Evolutionary conservation across 768 basidiomycete species (phyloP), one percentile per base, ranked within the genome.

Genomic region (Kwoniella sp.): DNA sequence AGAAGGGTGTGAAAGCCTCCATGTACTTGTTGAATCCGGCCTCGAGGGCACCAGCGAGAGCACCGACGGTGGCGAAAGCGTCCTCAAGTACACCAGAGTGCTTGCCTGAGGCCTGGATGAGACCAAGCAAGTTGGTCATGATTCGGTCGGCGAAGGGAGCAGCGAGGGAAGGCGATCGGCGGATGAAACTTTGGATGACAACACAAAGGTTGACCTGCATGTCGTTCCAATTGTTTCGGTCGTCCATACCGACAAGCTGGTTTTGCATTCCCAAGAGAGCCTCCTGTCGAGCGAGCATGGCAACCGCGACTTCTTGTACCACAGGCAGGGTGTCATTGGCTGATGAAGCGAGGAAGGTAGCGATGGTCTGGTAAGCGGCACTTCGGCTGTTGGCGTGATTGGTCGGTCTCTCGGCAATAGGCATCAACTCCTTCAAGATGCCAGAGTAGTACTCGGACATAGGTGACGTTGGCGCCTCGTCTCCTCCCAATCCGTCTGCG

Each of bases 141-240:
- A 98, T 90, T 21, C 92, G 88, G 78, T 97, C 92, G 27, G 91
- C 89, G 65, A 95, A 83, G 1, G 92, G 92, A 69, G 88, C 87
- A 64, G 98, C 91, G 59, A 90, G 88, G 1, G 84, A 83, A 61
- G 85, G 86, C 49, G 97, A 84, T 81, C 92, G 90, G 65, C 93
- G 90, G 64, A 92, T 86, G 47, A 93, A 87, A 73, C 86, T 87
- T 90, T 95, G 78, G n/a, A 74, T 51, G 21, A 71, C 71, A 24
- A 62, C 61, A 79, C 93, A 96, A 71, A 97, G 85, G 82, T 95
- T 96, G 81, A 91, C 89, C 79, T 96, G 94, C 25, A 99, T 84
- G 78, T 99, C 95, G 76, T 96, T 96, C 93, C 95, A 96, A 83
- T 96, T 99, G 81, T 93, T 94, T 67, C 91, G 88, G 76, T 99